Evolutionary conservation across 2,329 filamentous ascomycete genomes (phyloP), one percentile per base, ranked within the genome.

Genomic region (Colletotrichum orchidophilum): DNA sequence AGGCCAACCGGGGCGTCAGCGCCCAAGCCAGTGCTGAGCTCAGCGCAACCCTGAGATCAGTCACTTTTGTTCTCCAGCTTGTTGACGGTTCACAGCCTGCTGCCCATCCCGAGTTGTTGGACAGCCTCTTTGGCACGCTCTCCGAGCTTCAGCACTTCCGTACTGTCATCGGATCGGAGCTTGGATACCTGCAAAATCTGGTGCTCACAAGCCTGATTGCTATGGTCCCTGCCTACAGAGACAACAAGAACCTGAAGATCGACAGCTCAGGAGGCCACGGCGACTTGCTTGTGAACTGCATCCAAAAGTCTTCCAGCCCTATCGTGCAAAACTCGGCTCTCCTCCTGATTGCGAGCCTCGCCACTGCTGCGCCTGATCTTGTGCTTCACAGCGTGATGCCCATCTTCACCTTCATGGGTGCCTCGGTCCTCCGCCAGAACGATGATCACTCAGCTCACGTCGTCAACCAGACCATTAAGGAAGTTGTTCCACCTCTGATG

Each of bases 371-470:
- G 0, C 96, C 97, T 0, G 95, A 97, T 79, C 85, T 97, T 58
- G 94, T 99, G 3, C 87, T 99, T 68, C 96, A 99, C 82, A 98
- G 95, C 76, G 94, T 99, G 64, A 99, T 99, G 96, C 96, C 96
- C 13, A 96, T 99, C 63, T 99, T 99, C 83, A 98, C 96, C 0
- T 98, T 98, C 79, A 98, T 98, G 92, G 95, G 96, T 52, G 93
- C 92, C 53, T 97, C 94, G 3, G 92, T 98, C 24, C 87, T 99
- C 60, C 92, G 94, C 59, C 96, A 98, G 82, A 94, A 94, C 76
- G 97, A 99, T 77, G 96, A 98, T 76, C 98, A 98, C 83, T 98
- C 96, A 26, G 95, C 95, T 13, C 94, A 97, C 79, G 96, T 99
- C 35, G 96, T 98, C 69, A 94, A 97, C 76, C 95, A 94, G 84